Evolutionary conservation across 768 basidiomycete species (phyloP), one percentile per base, ranked within the genome.

Genomic region (Saitozyma podzolica): DNA sequence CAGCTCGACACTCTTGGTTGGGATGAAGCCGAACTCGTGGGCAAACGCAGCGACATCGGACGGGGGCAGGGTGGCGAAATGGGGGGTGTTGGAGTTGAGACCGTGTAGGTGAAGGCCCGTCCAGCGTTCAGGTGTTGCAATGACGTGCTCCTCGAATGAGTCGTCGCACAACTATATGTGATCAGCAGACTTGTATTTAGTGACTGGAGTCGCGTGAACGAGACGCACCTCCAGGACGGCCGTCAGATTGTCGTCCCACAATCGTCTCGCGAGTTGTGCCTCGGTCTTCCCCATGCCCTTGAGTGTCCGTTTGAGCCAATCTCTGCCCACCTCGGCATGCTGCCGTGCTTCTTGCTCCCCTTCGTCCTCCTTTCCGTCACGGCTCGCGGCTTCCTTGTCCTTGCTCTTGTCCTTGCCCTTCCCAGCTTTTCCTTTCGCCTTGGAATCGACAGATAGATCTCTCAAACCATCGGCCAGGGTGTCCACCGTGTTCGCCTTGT

Each of bases 91-190:
- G 56, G 83, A 80, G 73, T 98, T 97, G 54, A 98, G 82, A 2
- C 95, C 95, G 81, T 98, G 96, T 0, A 98, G 84, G 71, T 97
- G 92, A 0, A 97, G 85, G 4, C 94, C 95, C 0, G 92, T 90
- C 62, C 86, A 86, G 17, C 95, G 88, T 4, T 86, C 83, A 0
- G 91, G 81, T 74, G 92, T 95, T 0, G 86, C 82, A 0, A 99
- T 84, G 58, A 98, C 95, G 72, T 99, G 96, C 75, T 98, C 95
- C 72, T 99, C 95, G 77, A 98, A 98, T 0, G 84, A 85, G 79
- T 99, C 96, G 73, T 99, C 96, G 76, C 96, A 99, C 7, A 99
- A 87, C 94, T 97, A 40, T 29, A 29, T 6, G n/a, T 6, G 16
- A 10, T 64, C 53, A 59, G 58, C 51, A n/a, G 13, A 9, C n/a